Evolutionary conservation across 2,329 filamentous ascomycete genomes (phyloP).

Genomic region (Fusarium hainanense): DNA sequence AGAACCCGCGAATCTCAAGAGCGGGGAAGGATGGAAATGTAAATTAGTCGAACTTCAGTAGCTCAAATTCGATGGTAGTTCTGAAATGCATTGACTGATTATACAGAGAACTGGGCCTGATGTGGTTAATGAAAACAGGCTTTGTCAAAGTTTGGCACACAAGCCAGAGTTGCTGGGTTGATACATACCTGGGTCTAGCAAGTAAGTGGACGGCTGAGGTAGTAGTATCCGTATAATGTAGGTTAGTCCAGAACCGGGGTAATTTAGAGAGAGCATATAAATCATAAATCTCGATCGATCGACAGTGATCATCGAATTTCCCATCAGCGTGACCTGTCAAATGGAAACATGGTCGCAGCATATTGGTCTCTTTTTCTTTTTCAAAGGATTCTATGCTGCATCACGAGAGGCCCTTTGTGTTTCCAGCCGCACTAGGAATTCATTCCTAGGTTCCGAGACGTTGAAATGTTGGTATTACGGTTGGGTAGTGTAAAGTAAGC

Average conservation of each 20-base stretch:
- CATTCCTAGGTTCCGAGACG: constrained; percentile 23
- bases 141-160: constrained; percentile 2
- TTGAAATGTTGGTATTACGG: constrained; percentile 1
- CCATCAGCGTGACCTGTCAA: constrained; percentile 35
- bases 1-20: constrained; percentile 10
- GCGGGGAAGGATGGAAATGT: constrained; percentile 17
- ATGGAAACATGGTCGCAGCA: constrained; percentile 15
- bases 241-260: constrained; percentile 8
- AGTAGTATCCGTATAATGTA: not conserved
- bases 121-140: constrained; percentile 27
- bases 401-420: constrained; percentile 31
- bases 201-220: not conserved
- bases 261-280: not conserved
- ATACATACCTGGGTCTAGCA: not conserved
- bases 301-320: constrained; percentile 31
- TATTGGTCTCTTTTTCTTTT: constrained; percentile 23
- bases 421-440: constrained; percentile 16
- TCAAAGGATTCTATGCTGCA: constrained; percentile 8
- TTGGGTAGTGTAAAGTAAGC: not conserved
- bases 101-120: constrained; percentile 1
- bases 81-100: constrained; percentile 6
- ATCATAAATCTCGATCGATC: constrained; percentile 43
- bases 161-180: not conserved
- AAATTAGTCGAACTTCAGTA: constrained; percentile 2
- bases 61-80: constrained; percentile 10